phyloP scores from a whole-genome alignment of 345 rosid genomes.

The Bruguiera sexangula region DNA sequence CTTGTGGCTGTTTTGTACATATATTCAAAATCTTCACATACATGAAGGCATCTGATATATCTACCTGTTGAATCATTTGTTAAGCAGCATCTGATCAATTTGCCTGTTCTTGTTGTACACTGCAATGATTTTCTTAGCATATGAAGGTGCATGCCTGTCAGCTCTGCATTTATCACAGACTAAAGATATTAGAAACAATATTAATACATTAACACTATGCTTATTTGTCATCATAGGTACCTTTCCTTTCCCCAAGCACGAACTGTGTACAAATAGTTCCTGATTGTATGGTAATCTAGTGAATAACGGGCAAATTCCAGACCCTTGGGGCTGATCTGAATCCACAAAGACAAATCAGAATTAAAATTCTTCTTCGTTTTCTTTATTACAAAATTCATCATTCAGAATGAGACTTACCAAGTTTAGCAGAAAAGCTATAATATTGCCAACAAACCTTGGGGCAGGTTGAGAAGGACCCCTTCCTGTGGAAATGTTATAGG shows the following conservation, averaged over 20 bases:
- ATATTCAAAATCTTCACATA: constrained; percentile 12
- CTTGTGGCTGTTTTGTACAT: background rate
- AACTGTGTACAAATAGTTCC: constrained; percentile 73
- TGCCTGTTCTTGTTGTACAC: constrained; percentile 74
- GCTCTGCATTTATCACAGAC: constrained; percentile 50
- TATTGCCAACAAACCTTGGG: constrained; percentile 71
- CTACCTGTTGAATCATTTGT: constrained; percentile 28
- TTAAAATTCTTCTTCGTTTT: background rate
- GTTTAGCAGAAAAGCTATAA: constrained; percentile 70
- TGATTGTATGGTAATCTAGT: constrained; percentile 90
- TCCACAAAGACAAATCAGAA: constrained; percentile 11
- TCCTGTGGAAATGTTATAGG: constrained; percentile 37
- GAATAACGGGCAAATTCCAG: constrained; percentile 95
- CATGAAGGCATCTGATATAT: constrained; percentile 7
- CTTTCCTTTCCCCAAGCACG: constrained; percentile 87
- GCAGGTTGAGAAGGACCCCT: constrained; percentile 91
- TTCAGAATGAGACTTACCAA: constrained; percentile 47
- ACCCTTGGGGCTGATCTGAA: constrained; percentile 92
- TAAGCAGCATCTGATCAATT: constrained; percentile 65
- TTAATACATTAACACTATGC: background rate
- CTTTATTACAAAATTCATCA: background rate
- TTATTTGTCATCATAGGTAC: constrained; percentile 27
- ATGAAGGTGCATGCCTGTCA: constrained; percentile 68
- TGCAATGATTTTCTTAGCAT: constrained; percentile 74
- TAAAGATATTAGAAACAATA: constrained; percentile 7